Evolutionary conservation across 306 rosid species (phyloP), one percentile per base, ranked within the genome.

Genomic region (Ormosia semicastrata): DNA sequence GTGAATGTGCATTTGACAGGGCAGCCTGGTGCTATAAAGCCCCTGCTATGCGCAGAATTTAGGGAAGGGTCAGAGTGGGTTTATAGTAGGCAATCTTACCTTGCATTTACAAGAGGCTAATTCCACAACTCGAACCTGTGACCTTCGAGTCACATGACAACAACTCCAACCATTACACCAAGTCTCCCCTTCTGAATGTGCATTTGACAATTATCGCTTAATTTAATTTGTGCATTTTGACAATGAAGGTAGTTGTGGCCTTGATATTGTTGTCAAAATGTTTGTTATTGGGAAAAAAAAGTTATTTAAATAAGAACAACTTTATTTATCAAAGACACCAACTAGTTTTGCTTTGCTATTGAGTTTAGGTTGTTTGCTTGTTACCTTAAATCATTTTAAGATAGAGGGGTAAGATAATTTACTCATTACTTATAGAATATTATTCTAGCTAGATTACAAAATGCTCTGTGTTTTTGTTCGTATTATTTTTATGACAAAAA

Each of bases 371-470:
- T 63, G 44, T 81, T 82, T 65, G 59, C 68, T 84, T 75, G 85
- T 88, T 82, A 24, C 95, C 97, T 89, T 94, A 83, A 87, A 50
- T 84, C 63, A 68, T 66, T 79, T 79, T 75, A 84, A 94, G 98
- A 93, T 94, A 94, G 87, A 94, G 87, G 70, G 97, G 98, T 80
- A 94, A 94, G 97, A 97, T 93, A 78, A 62, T 81, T 62, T 24
- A 14, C 41, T 53, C 57, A 5, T 29, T 46, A 43, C 52, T n/a
- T 52, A 8, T 63, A 36, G 40, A 79, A 49, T 66, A 50, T 30
- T 29, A 24, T 53, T 54, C 30, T 34, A 71, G 36, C 30, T 24
- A 10, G 6, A 56, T 47, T 74, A 36, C 36, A 6, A 58, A 44
- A 17, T 70, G 5, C 41, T 71, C 24, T 24, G 24, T 0, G 0